Conservation (phyloP, 2,329 filamentous ascomycete species). For the Colletotrichum sp. region DNA sequence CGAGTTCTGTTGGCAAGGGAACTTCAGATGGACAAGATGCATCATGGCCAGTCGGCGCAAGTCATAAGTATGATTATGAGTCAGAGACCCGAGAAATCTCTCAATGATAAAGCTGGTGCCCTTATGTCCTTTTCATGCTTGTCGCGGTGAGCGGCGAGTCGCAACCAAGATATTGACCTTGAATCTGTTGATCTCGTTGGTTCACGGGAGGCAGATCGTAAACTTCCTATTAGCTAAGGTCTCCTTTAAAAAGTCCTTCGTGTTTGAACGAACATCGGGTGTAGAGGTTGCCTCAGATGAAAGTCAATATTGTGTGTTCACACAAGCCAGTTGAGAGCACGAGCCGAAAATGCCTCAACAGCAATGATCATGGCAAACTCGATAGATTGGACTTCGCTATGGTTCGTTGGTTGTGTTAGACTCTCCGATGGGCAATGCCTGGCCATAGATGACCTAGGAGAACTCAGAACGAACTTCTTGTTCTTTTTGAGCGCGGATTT, state of each 20-base stretch:
- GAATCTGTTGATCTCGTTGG: neutral
- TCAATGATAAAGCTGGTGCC: neutral
- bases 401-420: accelerated
- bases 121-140: neutral
- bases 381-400: neutral
- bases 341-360: accelerated
- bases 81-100: neutral
- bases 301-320: neutral
- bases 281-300: neutral
- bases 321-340: neutral
- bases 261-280: neutral
- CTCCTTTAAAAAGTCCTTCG: neutral
- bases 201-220: accelerated
- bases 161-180: neutral
- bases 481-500: neutral
- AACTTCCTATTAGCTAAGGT: neutral
- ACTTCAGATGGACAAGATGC: neutral
- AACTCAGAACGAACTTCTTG: neutral
- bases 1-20: accelerated
- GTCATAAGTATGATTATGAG: neutral
- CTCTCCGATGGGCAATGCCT: neutral
- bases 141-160: neutral
- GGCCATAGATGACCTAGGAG: neutral
- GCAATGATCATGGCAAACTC: neutral
- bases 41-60: neutral